Conservation (phyloP, 2,329 filamentous ascomycete species). For the Neofusicoccum kwambonambiense region DNA sequence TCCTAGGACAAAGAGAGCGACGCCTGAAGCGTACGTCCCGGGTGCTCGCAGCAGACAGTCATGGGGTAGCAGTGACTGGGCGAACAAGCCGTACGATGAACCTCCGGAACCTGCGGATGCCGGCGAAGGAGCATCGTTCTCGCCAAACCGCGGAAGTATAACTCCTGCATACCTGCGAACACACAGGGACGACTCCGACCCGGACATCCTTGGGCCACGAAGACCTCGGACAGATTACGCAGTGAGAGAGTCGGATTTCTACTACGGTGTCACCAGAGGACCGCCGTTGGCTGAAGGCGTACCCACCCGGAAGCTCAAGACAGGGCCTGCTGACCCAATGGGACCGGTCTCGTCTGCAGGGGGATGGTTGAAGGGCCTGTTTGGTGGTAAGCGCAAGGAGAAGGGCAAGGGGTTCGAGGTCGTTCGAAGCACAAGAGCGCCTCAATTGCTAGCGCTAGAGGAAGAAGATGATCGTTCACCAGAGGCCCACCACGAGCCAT, state of each 20-base stretch:
- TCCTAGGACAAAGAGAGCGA: constrained; percentile 65
- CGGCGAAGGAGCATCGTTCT: constrained; percentile 34
- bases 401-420: constrained; percentile 97
- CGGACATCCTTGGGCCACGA: constrained; percentile 50
- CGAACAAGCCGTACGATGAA: constrained; percentile 46
- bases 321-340: constrained; percentile 91
- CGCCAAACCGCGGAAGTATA: constrained; percentile 29
- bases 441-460: constrained; percentile 64
- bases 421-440: constrained; percentile 80
- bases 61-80: constrained; percentile 48
- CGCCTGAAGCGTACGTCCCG: constrained; percentile 51
- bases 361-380: constrained; percentile 79
- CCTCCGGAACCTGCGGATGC: constrained; percentile 33
- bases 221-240: constrained; percentile 77
- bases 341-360: constrained; percentile 85
- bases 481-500: constrained; percentile 44
- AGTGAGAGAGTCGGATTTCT: constrained; percentile 93
- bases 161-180: constrained; percentile 53
- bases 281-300: constrained; percentile 74
- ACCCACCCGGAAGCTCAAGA: constrained; percentile 81
- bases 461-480: constrained; percentile 56
- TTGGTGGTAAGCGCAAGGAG: constrained; percentile 85
- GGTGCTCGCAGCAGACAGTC: constrained; percentile 46
- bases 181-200: constrained; percentile 50
- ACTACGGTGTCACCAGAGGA: constrained; percentile 81